phyloP scores from a whole-genome alignment of 257 asterid genomes.

The Echites panduratus region DNA sequence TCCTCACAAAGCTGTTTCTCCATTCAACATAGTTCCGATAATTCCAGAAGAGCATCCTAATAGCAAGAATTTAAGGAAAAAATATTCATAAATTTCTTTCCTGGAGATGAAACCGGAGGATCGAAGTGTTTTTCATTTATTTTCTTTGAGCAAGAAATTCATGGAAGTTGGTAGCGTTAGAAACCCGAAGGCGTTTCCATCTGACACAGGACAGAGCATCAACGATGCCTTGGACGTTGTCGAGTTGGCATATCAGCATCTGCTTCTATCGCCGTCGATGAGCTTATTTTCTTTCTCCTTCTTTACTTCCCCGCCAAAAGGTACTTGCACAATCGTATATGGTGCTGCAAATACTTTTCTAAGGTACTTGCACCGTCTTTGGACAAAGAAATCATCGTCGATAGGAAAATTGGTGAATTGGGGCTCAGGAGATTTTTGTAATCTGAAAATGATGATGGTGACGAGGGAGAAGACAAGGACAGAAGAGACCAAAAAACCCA shows the following conservation, averaged over 20 bases:
- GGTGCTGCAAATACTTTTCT: no score
- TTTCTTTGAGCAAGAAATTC: background rate
- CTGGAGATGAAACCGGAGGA: background rate
- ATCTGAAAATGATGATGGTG: no score
- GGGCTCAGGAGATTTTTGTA: no score
- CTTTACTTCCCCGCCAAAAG: constrained; percentile 75
- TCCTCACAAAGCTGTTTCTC: no score
- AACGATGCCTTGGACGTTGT: constrained; percentile 82
- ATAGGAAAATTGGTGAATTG: no score
- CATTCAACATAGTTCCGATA: no score
- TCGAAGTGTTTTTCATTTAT: background rate
- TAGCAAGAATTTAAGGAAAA: constrained; percentile 5
- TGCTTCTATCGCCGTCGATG: constrained; percentile 54
- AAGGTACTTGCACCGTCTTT: no score
- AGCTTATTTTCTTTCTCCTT: constrained; percentile 49
- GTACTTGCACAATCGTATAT: no score
- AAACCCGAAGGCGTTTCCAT: constrained; percentile 90
- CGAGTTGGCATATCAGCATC: constrained; percentile 72
- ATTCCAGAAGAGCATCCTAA: constrained; percentile 77
- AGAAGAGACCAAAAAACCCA: no score
- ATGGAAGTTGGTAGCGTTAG: background rate
- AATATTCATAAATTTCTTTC: background rate
- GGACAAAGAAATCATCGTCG: no score
- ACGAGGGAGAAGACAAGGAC: no score
- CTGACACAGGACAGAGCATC: constrained; percentile 90